These are phyloP conservation scores for Cyamopsis tetragonoloba DNA, from an alignment of 306 rosid species.

Conservation along the genomic window DNA sequence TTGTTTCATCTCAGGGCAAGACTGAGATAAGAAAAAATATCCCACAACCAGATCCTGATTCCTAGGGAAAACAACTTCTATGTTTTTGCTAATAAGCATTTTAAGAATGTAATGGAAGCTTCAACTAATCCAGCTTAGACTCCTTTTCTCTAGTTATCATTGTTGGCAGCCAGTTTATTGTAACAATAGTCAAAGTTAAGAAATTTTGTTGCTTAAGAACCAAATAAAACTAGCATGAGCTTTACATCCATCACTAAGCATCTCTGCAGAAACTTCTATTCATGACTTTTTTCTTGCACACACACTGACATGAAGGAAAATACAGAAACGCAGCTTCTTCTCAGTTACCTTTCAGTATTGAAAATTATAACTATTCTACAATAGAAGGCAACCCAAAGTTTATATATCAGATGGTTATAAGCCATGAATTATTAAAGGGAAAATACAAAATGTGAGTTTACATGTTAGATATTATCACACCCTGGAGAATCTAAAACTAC, in stretches of 20 bases:
- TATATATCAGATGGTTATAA: no score
- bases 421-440: no score
- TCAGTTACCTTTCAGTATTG: background rate
- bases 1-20: conserved; percentile 9
- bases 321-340: background rate
- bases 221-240: no score
- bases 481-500: no score
- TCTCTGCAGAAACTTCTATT: background rate
- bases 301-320: background rate
- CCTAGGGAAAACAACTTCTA: background rate
- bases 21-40: background rate
- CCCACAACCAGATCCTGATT: background rate
- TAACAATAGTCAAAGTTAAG: no score
- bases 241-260: no score
- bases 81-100: background rate
- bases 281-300: background rate
- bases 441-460: no score
- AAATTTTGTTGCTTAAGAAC: no score
- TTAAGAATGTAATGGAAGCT: background rate
- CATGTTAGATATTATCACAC: no score
- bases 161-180: no score
- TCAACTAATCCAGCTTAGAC: background rate
- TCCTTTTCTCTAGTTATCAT: background rate
- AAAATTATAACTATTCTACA: background rate
- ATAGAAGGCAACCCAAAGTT: no score